Base-by-base conservation (phyloP, 176 grass and related monocot species). In the Melocanna baccifera region DNA sequence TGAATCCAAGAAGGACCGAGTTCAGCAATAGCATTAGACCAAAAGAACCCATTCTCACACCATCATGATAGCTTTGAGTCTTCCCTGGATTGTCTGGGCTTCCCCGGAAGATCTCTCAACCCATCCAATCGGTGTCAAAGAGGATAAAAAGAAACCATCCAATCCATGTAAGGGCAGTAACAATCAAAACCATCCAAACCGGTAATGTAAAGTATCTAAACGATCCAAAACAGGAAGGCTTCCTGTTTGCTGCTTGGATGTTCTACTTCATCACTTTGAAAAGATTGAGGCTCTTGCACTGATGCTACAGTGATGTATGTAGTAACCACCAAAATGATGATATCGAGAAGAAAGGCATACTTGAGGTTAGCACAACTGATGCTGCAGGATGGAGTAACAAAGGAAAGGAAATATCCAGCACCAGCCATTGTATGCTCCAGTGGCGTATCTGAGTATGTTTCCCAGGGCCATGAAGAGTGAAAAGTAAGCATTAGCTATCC, bases 71-170 rank as follows among this genome's bases (percentile, higher is more conserved):
- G 23, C 41, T 76, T 64, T 90, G 85, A 22, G 51, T 85, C 56
- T 83, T 71, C 46, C 55, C 79, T 36, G 93, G 91, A 75, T 82
- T 73, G 12, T 88, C 86, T 56, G 93, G 93, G 71, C 91, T 88
- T 62, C 96, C 91, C 36, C 86, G 81, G 50, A 92, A 99, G 61
- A 99, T 95, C 75, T 99, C 93, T 29, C 91, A 85, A 16, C 96
- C 96, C 93, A 99, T 93, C 93, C 93, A 99, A 89, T 99, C 96
- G 29, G 91, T 98, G 50, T 98, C 87, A 67, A 99, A 98, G 67
- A 99, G 87, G 71, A 91, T 90, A 68, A 99, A 99, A n/a, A 93
- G 96, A 75, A 94, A 96, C 91, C 93, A 99, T 23, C 91, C 96
- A 9, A 96, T 79, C 96, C 96, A 98, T 7, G 93, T 98, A 63